Evolutionary conservation across 768 basidiomycete genomes (phyloP).

Genomic region (Rhodotorula diobovata): DNA sequence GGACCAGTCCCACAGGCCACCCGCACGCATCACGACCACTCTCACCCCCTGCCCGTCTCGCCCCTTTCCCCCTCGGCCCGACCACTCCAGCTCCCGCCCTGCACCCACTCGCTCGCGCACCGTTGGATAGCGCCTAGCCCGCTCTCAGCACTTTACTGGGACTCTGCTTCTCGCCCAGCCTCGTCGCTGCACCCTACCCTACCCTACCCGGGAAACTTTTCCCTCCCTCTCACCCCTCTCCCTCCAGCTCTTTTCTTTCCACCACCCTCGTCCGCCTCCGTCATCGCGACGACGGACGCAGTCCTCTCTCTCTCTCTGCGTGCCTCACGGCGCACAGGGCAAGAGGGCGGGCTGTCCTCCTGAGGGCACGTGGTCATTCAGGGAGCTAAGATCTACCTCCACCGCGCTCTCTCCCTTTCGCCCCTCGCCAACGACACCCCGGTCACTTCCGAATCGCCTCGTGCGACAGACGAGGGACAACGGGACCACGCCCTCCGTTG

Average conservation of each 20-base stretch:
- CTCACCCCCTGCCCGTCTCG: too few relatives aligned
- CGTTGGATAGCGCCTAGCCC: background rate
- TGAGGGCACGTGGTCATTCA: constrained; percentile 2
- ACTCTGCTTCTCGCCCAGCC: background rate
- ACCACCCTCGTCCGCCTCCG: too few relatives aligned
- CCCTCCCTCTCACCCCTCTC: background rate
- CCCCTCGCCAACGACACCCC: background rate
- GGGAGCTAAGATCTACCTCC: background rate
- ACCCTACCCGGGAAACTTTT: background rate
- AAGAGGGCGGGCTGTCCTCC: background rate
- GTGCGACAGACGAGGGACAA: background rate
- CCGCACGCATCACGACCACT: too few relatives aligned
- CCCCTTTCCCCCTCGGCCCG: background rate
- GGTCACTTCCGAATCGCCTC: background rate
- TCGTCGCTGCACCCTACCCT: background rate
- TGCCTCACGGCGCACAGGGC: too few relatives aligned
- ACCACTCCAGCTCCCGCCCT: too few relatives aligned
- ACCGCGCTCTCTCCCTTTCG: background rate
- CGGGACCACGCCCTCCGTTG: background rate
- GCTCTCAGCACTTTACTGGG: background rate
- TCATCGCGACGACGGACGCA: background rate
- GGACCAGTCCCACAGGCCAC: too few relatives aligned
- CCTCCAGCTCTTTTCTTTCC: background rate
- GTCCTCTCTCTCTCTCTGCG: background rate
- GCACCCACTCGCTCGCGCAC: too few relatives aligned